Evolutionary conservation across 208 protist genomes (phyloP), one percentile per base, ranked within the genome.

Genomic region (Trypanosoma platydactyli): DNA sequence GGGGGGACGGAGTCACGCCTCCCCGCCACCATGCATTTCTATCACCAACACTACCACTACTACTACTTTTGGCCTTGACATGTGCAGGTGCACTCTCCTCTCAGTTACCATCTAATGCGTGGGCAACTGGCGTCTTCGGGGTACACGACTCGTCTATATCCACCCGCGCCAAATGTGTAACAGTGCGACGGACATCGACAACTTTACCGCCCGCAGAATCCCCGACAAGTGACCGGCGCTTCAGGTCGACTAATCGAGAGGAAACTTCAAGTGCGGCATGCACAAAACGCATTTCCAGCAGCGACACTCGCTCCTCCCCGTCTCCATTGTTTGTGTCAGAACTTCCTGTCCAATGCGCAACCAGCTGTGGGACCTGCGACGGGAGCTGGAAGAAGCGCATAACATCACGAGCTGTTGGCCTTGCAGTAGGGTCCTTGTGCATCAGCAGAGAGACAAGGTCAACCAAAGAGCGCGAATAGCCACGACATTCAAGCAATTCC

Each of bases 361-460:
- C 71, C 12, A 63, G 27, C 22, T 65, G 48, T 27, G 76, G 58
- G 30, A 73, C 60, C 3, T 67, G 51, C 4, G 66, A 58, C 18
- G 88, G 79, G 29, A 84, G 89, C 7, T 84, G 77, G 27, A 91
- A 67, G 53, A 76, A 76, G 44, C 79, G 77, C 35, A 95, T 67
- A 3, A 92, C 76, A 57, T 91, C 77, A 24, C 76, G 82, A 11
- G 89, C 86, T 7, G 86, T 87, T 0, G 89, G 89, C 24, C 89
- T 79, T 50, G 69, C 62, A 1, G 73, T 67, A 16, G 89, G 84
- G 35, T 92, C 82, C 41, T 75, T 74, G 20, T 68, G 62, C 69
- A 91, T 67, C 2, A 95, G 68, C 1, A 64, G 57, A 5, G 48
- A 69, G 1, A 92, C 84, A 15, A 92, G 76, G 4, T 77, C 42